These are phyloP conservation scores for Stereum hirsutum DNA, from an alignment of 1,284 basidiomycete species.

Conservation along the genomic window DNA sequence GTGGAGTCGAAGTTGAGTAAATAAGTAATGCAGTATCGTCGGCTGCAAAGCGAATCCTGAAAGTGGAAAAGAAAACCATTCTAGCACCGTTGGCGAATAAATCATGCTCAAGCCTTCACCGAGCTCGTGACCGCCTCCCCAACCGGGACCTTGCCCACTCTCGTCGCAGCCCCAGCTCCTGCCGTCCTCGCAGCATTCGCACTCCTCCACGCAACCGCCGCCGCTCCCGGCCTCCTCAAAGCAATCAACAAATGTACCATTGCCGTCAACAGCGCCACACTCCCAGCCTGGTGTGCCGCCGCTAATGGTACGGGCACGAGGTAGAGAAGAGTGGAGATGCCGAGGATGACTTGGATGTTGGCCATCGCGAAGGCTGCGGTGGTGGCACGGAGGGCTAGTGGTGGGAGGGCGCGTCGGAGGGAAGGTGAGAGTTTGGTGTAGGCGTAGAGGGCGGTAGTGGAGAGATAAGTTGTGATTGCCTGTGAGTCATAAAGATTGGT, in stretches of 20 bases:
- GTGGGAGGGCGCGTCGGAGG: slow-evolving; percentile 58
- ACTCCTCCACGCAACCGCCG: slow-evolving; percentile 57
- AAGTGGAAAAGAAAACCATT: too few species aligned
- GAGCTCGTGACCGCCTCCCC: too few species aligned
- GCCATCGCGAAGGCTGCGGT: slow-evolving; percentile 74
- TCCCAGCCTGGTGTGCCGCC: slow-evolving; percentile 92
- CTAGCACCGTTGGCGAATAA: too few species aligned
- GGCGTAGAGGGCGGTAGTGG: slow-evolving; percentile 58
- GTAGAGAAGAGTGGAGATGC: slow-evolving; percentile 89
- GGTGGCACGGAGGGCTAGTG: slow-evolving; percentile 50
- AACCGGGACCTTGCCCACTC: not conserved
- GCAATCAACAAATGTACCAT: slow-evolving; percentile 73
- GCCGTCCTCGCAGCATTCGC: slow-evolving; percentile 12
- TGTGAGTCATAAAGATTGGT: slow-evolving; percentile 19
- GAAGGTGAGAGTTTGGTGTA: slow-evolving; percentile 42
- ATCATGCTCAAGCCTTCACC: too few species aligned
- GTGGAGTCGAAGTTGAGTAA: not conserved
- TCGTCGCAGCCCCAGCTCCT: too few species aligned
- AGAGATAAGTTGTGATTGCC: slow-evolving; percentile 78
- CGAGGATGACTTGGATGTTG: slow-evolving; percentile 82
- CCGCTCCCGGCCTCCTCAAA: slow-evolving; percentile 62
- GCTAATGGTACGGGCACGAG: slow-evolving; percentile 92
- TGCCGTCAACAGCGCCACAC: slow-evolving; percentile 81
- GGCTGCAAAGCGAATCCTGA: too few species aligned
- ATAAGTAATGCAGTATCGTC: not conserved